Percentiles rank a stretch among this genome's conserved stretches.
These are phyloP conservation scores for Pestalotiopsis sp. DNA, from an alignment of 2,329 filamentous ascomycete species.

Conservation along the genomic window DNA sequence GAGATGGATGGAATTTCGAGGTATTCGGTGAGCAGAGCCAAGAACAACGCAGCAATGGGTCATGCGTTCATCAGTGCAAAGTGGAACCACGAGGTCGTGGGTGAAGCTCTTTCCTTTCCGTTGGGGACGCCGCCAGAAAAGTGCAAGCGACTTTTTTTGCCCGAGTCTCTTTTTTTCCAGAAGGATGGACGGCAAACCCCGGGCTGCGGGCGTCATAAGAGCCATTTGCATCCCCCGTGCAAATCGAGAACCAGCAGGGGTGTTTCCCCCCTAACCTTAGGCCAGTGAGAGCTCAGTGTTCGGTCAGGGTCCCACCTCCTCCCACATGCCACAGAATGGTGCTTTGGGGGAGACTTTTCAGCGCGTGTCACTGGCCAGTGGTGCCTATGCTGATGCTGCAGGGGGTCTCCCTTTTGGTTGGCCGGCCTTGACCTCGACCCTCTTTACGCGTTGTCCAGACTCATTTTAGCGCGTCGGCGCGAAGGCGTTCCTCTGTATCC, in stretches of 20 bases:
- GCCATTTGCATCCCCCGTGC: neutral
- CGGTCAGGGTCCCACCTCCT: neutral
- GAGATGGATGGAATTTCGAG: neutral
- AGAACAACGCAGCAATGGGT: neutral
- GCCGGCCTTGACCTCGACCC: neutral
- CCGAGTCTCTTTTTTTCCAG: neutral
- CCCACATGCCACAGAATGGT: neutral
- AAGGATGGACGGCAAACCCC: neutral
- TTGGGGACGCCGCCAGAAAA: conserved; percentile 13
- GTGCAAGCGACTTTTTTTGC: neutral
- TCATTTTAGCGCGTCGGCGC: conserved; percentile 1
- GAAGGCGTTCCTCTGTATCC: neutral
- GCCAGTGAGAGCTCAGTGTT: neutral
- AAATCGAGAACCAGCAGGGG: neutral
- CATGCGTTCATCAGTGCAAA: neutral
- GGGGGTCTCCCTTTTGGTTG: neutral
- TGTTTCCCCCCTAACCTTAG: neutral
- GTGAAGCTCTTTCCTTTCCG: conserved; percentile 13
- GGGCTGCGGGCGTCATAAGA: conserved; percentile 10
- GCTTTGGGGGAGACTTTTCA: no score
- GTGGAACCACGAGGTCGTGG: conserved; percentile 5
- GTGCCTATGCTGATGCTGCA: neutral
- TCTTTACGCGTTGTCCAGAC: conserved; percentile 9
- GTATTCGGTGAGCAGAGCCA: neutral
- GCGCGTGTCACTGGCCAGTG: neutral